A percentile compares a stretch with the other conserved stretches of the same genome.
phyloP scores from a whole-genome alignment of 1,139 yeast species.

The Trichomonascaceae sp. region DNA sequence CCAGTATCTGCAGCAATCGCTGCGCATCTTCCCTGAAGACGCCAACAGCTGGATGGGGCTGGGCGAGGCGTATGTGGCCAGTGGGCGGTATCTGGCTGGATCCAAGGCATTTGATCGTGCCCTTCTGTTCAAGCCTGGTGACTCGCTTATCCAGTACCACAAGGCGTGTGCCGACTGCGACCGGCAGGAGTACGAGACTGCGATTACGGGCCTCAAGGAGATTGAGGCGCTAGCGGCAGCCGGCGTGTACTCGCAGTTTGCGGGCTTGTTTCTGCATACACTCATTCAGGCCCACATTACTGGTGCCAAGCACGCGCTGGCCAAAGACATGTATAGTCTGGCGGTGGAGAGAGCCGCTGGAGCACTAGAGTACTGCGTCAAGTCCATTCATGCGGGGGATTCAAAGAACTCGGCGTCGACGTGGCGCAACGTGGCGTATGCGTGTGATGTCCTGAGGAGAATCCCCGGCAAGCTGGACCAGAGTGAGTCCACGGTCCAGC shows the following conservation, averaged over 20 bases:
- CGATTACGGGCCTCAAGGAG: slow-evolving; percentile 30
- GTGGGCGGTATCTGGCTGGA: slow-evolving; percentile 84
- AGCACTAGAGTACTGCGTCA: slow-evolving; percentile 27
- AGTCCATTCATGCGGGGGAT: slow-evolving; percentile 28
- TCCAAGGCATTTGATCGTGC: slow-evolving; percentile 68
- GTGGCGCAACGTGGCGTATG: slow-evolving; percentile 44
- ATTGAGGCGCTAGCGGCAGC: no score
- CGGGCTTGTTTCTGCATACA: slow-evolving; percentile 19
- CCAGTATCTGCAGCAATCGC: slow-evolving; percentile 77
- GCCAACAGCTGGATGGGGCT: slow-evolving; percentile 81
- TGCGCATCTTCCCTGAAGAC: slow-evolving; percentile 56
- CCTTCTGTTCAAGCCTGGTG: slow-evolving; percentile 34
- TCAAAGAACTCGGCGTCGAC: slow-evolving; percentile 13
- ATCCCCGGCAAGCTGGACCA: slow-evolving; percentile 4
- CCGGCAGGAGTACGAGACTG: slow-evolving; percentile 37
- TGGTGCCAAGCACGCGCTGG: slow-evolving; percentile 39
- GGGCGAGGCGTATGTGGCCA: slow-evolving; percentile 79
- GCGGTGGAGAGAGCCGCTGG: slow-evolving; percentile 38
- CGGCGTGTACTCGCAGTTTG: slow-evolving; percentile 21
- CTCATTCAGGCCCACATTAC: slow-evolving; percentile 44
- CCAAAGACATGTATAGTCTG: slow-evolving; percentile 53
- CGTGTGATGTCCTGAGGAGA: slow-evolving; percentile 34
- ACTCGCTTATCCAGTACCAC: slow-evolving; percentile 54
- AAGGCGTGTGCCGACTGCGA: slow-evolving; percentile 48
- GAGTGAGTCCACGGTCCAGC: background rate